These are phyloP conservation scores for Cercospora berteroae DNA, from an alignment of 2,329 filamentous ascomycete genomes.

Conservation along the genomic window DNA sequence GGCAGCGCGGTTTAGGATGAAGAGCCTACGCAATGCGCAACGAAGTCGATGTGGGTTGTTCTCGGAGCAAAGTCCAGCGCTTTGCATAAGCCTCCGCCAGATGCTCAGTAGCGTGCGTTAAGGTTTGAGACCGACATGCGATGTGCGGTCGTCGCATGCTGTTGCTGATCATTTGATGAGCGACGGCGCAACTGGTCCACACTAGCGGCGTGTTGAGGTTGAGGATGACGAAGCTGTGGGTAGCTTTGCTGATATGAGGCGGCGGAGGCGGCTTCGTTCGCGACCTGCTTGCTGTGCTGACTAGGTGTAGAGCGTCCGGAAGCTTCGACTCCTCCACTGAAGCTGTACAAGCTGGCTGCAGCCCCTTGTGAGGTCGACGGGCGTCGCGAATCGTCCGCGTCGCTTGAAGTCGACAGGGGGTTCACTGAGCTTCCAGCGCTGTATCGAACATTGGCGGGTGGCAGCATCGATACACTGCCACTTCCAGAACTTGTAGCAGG, in stretches of 20 bases:
- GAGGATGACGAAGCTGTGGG: slow-evolving; percentile 23
- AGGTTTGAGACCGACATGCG: slow-evolving; percentile 33
- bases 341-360: slow-evolving; percentile 33
- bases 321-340: slow-evolving; percentile 28
- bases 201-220: slow-evolving; percentile 31
- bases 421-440: slow-evolving; percentile 11
- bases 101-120: slow-evolving; percentile 27
- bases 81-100: neutral
- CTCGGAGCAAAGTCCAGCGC: neutral
- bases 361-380: slow-evolving; percentile 21
- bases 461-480: slow-evolving; percentile 24
- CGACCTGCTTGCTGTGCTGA: slow-evolving; percentile 13
- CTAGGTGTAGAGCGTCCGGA: slow-evolving; percentile 19
- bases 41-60: neutral
- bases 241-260: slow-evolving; percentile 17
- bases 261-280: slow-evolving; percentile 13
- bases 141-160: slow-evolving; percentile 27
- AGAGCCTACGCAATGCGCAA: neutral
- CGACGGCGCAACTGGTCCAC: slow-evolving; percentile 30
- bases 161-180: slow-evolving; percentile 27
- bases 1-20: neutral
- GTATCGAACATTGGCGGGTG: slow-evolving; percentile 24
- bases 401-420: slow-evolving; percentile 16
- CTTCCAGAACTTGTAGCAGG: slow-evolving; percentile 21
- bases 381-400: slow-evolving; percentile 17